Evolutionary conservation across 2,329 filamentous ascomycete genomes (phyloP), one percentile per base, ranked within the genome.

Genomic region (Penicillium sp.): DNA sequence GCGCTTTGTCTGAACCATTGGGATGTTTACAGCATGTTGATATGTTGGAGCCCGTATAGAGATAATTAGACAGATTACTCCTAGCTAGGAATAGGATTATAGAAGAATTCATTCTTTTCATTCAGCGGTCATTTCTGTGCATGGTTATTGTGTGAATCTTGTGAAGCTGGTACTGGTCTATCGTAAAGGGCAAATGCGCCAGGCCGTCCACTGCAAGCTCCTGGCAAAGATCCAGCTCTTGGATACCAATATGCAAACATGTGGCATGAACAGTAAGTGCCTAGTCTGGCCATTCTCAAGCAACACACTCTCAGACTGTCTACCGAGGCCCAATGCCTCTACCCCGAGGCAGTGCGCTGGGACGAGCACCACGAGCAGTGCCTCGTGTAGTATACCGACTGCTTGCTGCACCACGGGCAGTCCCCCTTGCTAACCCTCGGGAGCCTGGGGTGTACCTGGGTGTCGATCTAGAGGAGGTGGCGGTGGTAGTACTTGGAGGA

Each of bases 401-500:
- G 4, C 38, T 57, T 55, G 45, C 58, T 43, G 39, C 58, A 56
- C 45, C 57, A 30, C 59, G 53, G 10, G 58, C 53, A 13, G 56
- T 58, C 14, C 66, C 65, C 14, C 66, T 61, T 10, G 60, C 53
- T 3, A 57, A 51, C 8, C 55, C 62, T 14, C 65, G 58, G 14
- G 61, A 60, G 12, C 56, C 46, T 9, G 58, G 56, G n/a, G 65
- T 46, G 37, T 64, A 63, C 50, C 60, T 70, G 13, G 69, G 56
- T 0, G 64, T 66, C 2, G 70, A 65, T 61, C 79, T 81, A 27
- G 73, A 75, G 31, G 78, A 79, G 4, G 63, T 4, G 14, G 33
- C 11, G 5, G 33, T n/a, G 9, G 41, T 52, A 12, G 64, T 67
- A 41, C 69, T 72, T 3, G 80, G 79, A 7, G 90, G 91, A 61